Evolutionary conservation across 805 yeast species (phyloP), one percentile per base, ranked within the genome.

Genomic region (Sugiyamaella valdiviana): DNA sequence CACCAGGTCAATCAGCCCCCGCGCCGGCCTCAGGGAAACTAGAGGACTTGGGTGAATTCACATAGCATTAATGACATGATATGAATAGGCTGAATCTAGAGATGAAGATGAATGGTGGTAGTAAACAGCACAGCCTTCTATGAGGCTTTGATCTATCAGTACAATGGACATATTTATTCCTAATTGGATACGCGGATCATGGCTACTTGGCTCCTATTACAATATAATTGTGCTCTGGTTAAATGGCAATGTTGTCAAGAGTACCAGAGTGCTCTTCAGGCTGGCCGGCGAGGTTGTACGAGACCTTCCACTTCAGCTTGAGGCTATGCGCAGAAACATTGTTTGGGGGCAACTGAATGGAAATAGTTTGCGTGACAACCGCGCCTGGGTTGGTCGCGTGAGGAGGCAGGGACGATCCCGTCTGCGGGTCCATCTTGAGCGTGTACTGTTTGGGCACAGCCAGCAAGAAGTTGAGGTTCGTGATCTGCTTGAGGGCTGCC

Each of bases 231-330:
- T n/a, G 7, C 39, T 12, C 15, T 17, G 17, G 19, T 21, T 36
- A 51, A 16, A 52, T 22, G 17, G 49, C 50, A n/a, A 57, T 35
- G 35, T 50, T 50, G 21, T 63, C 59, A 5, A 68, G 68, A 20
- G 81, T 79, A 6, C 88, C 87, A 7, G 80, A 73, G 54, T 80
- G 84, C 56, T 76, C 82, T 17, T 65, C 65, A 6, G 65, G 63
- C 19, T 63, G 61, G n/a, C 80, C 78, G 46, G 75, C 77, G 7
- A 74, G 61, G 9, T 59, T 57, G 62, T 77, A 86, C 49, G 76
- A 76, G 20, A 77, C 74, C 63, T 82, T 85, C 91, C 90, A 87
- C 64, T 86, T 83, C 50, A 87, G 72, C 64, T 84, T 85, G 56
- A 83, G 64, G 23, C 22, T 41, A n/a, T 71, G 67, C 12, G 65